phyloP scores from a whole-genome alignment of 2,329 filamentous ascomycete genomes.

The Verticillium tricorpus region DNA sequence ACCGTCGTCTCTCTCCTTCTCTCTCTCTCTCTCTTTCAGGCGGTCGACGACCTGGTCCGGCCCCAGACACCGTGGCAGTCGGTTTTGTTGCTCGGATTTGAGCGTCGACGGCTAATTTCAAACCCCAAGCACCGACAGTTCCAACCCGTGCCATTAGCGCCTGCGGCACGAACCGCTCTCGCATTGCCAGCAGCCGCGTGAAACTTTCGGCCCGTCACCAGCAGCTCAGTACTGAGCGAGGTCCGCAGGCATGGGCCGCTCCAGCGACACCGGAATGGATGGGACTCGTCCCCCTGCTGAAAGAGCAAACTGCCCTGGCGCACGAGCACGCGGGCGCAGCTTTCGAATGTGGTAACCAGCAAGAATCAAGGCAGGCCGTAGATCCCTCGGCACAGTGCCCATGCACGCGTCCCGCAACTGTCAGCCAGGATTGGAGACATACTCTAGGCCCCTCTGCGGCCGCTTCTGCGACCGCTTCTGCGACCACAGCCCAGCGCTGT shows the following conservation, averaged over 20 bases:
- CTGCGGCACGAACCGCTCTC: background rate
- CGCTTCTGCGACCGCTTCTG: conserved; percentile 14
- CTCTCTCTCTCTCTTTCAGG: no score
- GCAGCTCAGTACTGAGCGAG: background rate
- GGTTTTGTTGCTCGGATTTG: background rate
- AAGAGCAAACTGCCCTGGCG: no score
- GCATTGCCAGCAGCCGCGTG: background rate
- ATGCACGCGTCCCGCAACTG: background rate
- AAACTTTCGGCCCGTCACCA: background rate
- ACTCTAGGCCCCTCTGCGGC: conserved; percentile 10
- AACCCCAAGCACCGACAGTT: background rate
- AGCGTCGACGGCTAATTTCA: background rate
- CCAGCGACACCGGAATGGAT: no score
- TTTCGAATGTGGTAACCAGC: background rate
- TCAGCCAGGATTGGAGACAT: background rate
- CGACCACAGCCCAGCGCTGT: conserved; percentile 11
- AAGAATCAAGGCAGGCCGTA: background rate
- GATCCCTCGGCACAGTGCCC: background rate
- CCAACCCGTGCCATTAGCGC: background rate
- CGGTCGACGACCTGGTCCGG: no score
- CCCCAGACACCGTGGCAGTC: no score
- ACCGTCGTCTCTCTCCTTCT: no score
- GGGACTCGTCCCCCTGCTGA: no score
- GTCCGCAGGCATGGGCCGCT: no score
- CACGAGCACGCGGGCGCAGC: no score